phyloP scores from a whole-genome alignment of 306 rosid species.

The Corylus heterophylla region DNA sequence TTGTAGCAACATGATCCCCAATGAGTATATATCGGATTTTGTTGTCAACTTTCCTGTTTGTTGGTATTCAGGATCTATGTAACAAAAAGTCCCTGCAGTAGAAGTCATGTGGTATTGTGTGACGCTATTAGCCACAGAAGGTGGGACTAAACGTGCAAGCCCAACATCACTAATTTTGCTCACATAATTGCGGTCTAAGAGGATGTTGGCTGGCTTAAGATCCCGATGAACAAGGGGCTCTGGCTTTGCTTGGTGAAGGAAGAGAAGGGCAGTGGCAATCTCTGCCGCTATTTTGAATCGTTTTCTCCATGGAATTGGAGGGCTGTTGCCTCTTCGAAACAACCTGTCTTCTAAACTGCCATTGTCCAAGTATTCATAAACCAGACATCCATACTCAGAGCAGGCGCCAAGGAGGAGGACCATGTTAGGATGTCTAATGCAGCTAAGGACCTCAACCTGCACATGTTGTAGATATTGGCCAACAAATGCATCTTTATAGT shows the following conservation, averaged over 20 bases:
- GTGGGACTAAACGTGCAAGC: constrained; percentile 81
- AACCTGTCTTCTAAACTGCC: constrained; percentile 95
- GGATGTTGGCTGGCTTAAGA: constrained; percentile 93
- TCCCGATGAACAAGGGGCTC: constrained; percentile 96
- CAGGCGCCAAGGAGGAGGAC: constrained; percentile 98
- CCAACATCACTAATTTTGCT: constrained; percentile 92
- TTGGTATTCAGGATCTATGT: constrained; percentile 98
- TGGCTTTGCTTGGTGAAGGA: constrained; percentile 94
- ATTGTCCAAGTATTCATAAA: constrained; percentile 80
- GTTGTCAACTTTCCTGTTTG: constrained; percentile 79
- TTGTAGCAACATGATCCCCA: constrained; percentile 85
- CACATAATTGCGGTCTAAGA: constrained; percentile 72
- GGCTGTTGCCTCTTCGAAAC: constrained; percentile 55
- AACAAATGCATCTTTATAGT: not conserved
- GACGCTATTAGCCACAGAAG: constrained; percentile 70
- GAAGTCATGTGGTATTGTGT: constrained; percentile 90
- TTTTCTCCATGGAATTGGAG: constrained; percentile 69
- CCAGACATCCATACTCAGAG: constrained; percentile 91
- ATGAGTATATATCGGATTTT: constrained; percentile 79
- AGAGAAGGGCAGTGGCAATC: constrained; percentile 79
- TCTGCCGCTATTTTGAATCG: constrained; percentile 85
- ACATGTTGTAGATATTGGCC: not conserved
- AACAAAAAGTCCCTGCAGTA: constrained; percentile 96
- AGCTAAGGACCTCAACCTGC: constrained; percentile 87
- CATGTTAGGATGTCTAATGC: constrained; percentile 91